Base-by-base conservation (phyloP, 306 rosid genomes). In the Herpetospermum pedunculosum region DNA sequence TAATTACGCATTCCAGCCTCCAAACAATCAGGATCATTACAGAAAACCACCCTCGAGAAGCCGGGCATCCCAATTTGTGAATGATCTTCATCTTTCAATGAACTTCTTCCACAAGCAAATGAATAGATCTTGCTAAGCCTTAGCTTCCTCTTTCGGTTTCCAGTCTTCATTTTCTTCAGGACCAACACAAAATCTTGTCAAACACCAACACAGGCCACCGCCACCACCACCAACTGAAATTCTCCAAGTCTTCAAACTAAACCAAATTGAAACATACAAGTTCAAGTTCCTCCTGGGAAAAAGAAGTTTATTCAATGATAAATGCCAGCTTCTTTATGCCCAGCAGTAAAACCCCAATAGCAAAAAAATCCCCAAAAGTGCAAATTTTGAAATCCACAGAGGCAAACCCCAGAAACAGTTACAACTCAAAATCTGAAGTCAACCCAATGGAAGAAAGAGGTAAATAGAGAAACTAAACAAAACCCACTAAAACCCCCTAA, bases 81-180 rank as follows among this genome's bases (percentile, higher is more conserved):
- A 76, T 91, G 87, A 63, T 75, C 78, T 34, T 90, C 98, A 50
- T 72, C 86, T 49, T 81, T 71, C 69, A 94, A 74, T 11, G 95
- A 83, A 15, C 79, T 46, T 86, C 65, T 89, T 23, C 96, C 85
- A 47, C 99, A 89, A 15, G 84, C 80, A 47, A 94, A 91, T 15
- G 98, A 70, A 77, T 91, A 94, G 85, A 94, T 83, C 87, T 94
- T 94, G 85, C 97, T 91, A 3, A 94, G 55, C 76, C 46, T 85
- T 74, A 94, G 76, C 87, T 80, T 84, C 78, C 77, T 88, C 80
- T 71, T 84, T 8, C 43, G 44, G 41, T 60, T 60, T 25, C 52
- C 91, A 58, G 92, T 79, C 85, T 41, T 72, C 96, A 87, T 87
- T 63, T 70, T 83, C 28, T 70, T 23, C 57, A 28, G n/a, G 18